These are phyloP conservation scores for Starmera dryadoides DNA, from an alignment of 805 yeast species.

Conservation along the genomic window DNA sequence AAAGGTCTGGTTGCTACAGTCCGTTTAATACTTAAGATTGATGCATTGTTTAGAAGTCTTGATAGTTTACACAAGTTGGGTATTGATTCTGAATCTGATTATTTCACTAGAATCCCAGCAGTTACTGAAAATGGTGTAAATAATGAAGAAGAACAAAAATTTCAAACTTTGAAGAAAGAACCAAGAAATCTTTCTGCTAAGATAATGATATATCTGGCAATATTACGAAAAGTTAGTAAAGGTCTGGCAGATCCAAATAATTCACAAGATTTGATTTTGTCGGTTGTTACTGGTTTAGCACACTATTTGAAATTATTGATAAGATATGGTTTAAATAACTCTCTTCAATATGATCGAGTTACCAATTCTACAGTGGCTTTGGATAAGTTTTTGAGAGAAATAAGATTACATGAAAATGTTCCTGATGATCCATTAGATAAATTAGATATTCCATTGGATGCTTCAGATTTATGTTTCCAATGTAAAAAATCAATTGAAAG, in stretches of 20 bases:
- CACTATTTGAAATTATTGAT: constrained; percentile 85
- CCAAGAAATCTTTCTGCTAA: constrained; percentile 88
- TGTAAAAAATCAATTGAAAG: constrained; percentile 82
- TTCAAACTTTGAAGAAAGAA: constrained; percentile 17
- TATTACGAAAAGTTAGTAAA: constrained; percentile 54
- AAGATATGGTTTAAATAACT: constrained; percentile 70
- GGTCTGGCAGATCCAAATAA: constrained; percentile 26
- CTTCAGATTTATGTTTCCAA: constrained; percentile 68
- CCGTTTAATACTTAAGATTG: constrained; percentile 62
- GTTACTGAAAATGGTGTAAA: constrained; percentile 1
- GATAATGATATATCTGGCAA: constrained; percentile 81
- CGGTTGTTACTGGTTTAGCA: constrained; percentile 85
- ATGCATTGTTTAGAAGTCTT: constrained; percentile 68
- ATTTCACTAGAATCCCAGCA: not conserved
- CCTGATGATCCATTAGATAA: constrained; percentile 26
- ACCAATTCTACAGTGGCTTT: constrained; percentile 54
- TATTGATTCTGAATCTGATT: constrained; percentile 7
- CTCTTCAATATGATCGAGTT: constrained; percentile 58
- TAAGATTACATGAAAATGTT: constrained; percentile 37
- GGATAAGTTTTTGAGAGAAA: constrained; percentile 51
- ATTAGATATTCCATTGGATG: constrained; percentile 43
- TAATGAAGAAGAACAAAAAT: constrained; percentile 5
- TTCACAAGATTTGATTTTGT: constrained; percentile 57
- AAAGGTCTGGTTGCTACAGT: constrained; percentile 69
- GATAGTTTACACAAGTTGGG: constrained; percentile 38